A percentile compares a stretch with the other conserved stretches of the same genome.
Evolutionary conservation across 805 yeast species (phyloP).

Genomic region (Kodamaea hsintzibuensis): DNA sequence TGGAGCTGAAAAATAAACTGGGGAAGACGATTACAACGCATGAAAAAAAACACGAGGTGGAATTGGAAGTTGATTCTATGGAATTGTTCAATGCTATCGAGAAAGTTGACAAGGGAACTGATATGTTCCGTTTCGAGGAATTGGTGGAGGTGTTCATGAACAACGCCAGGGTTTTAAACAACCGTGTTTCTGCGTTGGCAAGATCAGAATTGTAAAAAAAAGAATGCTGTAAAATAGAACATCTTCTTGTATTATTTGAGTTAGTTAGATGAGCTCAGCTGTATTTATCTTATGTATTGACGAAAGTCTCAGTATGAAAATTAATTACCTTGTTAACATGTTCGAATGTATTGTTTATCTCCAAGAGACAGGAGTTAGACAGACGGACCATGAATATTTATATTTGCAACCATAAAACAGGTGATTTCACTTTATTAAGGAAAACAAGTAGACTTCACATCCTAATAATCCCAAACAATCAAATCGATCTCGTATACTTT

Average conservation of each 20-base stretch:
- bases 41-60: slow-evolving; percentile 39
- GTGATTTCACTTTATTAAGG: no score
- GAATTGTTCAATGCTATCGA: slow-evolving; percentile 45
- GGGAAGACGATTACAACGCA: slow-evolving; percentile 39
- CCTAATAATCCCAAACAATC: no score
- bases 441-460: no score
- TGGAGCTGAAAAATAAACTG: slow-evolving; percentile 34
- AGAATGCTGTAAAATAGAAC: neutral
- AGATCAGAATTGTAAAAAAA: neutral
- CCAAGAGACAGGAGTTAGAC: no score
- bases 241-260: neutral
- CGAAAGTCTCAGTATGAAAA: no score
- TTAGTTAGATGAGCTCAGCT: no score
- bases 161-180: slow-evolving; percentile 52
- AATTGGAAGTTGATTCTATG: slow-evolving; percentile 40
- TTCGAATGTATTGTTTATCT: no score
- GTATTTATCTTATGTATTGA: no score
- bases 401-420: no score
- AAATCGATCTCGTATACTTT: no score
- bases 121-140: slow-evolving; percentile 59
- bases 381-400: no score
- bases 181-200: slow-evolving; percentile 44
- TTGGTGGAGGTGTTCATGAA: slow-evolving; percentile 58
- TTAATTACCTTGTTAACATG: no score
- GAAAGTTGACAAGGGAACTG: slow-evolving; percentile 40